Evolutionary conservation across 345 rosid species (phyloP), one percentile per base, ranked within the genome.

Genomic region (Pistacia atlantica): DNA sequence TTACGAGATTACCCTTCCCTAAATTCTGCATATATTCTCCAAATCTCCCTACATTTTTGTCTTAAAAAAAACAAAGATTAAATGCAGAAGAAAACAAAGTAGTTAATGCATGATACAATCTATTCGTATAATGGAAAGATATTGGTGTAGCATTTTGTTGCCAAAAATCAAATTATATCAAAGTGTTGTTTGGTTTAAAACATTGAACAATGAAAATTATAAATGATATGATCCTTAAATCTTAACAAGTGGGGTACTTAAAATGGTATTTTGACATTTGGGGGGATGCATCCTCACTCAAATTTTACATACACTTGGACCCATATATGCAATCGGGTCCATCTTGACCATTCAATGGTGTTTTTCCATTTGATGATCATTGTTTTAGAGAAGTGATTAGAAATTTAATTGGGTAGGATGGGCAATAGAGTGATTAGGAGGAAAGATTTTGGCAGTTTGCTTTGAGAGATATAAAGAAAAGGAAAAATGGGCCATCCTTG

Each of bases 221-320:
- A 59, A 82, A 80, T 61, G 75, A 77, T 45, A n/a, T 66, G 84
- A 80, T 78, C 87, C 83, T 84, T 80, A 81, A 82, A 81, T 84
- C 83, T 69, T 71, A 81, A 42, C 83, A 82, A 75, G 86, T 82
- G 77, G 85, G 82, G 84, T 46, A 69, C 16, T 13, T 12, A 55
- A 9, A n/a, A 10, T 35, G 66, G 9, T 67, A 63, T 3, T 8
- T 13, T 72, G 78, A 66, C 78, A 33, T 75, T 66, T 46, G 71
- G 80, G 82, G 77, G 81, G 80, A 79, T 77, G 87, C 69, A 84
- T 61, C 81, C 72, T 49, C 51, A 73, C 79, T 72, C 77, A 11
- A 4, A 11, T 60, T 25, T 25, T 59, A 52, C 85, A 78, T 76
- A 78, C 79, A 75, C 80, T 75, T 56, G 85, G 88, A 76, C 84